A percentile compares a stretch with the other conserved stretches of the same genome.
Conservation (phyloP, 371 early-diverging fungal species). For the Mucor lusitanicus region DNA sequence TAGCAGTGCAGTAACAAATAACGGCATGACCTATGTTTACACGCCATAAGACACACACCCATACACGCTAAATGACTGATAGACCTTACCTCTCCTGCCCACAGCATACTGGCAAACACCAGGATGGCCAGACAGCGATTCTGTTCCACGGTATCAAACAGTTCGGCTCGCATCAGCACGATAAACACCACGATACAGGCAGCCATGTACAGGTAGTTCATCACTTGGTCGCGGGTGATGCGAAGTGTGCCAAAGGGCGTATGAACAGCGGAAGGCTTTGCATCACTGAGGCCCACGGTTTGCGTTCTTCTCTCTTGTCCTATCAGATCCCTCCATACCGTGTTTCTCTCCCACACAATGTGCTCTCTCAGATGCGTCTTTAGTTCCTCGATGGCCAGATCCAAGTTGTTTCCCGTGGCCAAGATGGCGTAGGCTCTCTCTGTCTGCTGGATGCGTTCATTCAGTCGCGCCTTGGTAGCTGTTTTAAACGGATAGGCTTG, state of each 20-base stretch:
- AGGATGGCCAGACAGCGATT: slow-evolving; percentile 89
- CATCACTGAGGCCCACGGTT: slow-evolving; percentile 62
- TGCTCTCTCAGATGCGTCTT: slow-evolving; percentile 85
- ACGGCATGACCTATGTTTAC: slow-evolving; percentile 78
- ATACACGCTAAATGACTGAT: too few species aligned
- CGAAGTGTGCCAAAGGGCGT: slow-evolving; percentile 52
- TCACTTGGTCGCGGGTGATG: slow-evolving; percentile 41
- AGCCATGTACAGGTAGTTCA: slow-evolving; percentile 38
- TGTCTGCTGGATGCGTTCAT: slow-evolving; percentile 64
- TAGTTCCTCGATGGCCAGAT: slow-evolving; percentile 73
- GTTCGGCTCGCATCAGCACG: slow-evolving; percentile 44
- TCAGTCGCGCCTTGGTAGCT: slow-evolving; percentile 56
- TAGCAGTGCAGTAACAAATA: slow-evolving; percentile 90
- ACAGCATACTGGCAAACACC: slow-evolving; percentile 85
- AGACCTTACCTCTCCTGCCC: slow-evolving; percentile 87
- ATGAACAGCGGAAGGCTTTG: slow-evolving; percentile 35
- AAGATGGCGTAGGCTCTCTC: slow-evolving; percentile 60
- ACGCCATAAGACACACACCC: background rate
- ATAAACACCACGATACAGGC: slow-evolving; percentile 60
- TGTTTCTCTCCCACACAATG: slow-evolving; percentile 95
- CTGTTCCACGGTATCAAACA: slow-evolving; percentile 68
- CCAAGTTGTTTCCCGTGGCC: slow-evolving; percentile 53
- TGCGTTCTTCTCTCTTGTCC: slow-evolving; percentile 83
- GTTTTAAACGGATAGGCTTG: slow-evolving; percentile 68
- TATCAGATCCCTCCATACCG: slow-evolving; percentile 97